Evolutionary conservation across 2,329 filamentous ascomycete genomes (phyloP).

Genomic region (Peltaster fructicola): DNA sequence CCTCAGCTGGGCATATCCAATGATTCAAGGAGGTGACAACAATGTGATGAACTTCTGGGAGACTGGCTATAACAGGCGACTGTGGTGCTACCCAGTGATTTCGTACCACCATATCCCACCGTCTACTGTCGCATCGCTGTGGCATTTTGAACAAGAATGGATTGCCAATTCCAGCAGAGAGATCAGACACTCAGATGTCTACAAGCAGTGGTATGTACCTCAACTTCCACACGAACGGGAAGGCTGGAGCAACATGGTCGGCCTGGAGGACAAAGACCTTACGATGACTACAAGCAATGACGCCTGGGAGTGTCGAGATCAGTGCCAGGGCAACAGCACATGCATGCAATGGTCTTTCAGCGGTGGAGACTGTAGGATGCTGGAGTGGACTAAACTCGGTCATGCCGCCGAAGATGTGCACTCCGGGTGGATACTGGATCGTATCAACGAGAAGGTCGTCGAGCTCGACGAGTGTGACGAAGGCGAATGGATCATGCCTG

Average conservation of each 20-base stretch:
- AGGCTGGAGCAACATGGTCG: constrained; percentile 13
- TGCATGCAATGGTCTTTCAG: constrained; percentile 12
- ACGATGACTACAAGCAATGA: too few relatives aligned
- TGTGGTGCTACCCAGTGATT: constrained; percentile 9
- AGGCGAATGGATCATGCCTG: too few relatives aligned
- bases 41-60: constrained; percentile 11
- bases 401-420: constrained; percentile 4
- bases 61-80: constrained; percentile 3
- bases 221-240: constrained; percentile 7
- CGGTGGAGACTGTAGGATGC: constrained; percentile 8
- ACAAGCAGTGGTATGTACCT: constrained; percentile 11
- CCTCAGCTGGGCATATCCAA: constrained; percentile 9
- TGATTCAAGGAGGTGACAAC: constrained; percentile 11
- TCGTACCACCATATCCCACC: constrained; percentile 10
- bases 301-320: constrained; percentile 9
- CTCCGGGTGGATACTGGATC: constrained; percentile 11
- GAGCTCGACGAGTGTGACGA: too few relatives aligned
- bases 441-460: constrained; percentile 7
- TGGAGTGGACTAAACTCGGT: constrained; percentile 7
- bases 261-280: constrained; percentile 4
- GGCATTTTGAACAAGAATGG: constrained; percentile 9
- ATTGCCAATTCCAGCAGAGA: too few relatives aligned
- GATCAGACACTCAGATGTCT: constrained; percentile 8
- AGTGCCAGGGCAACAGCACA: constrained; percentile 7
- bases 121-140: constrained; percentile 6